phyloP scores from a whole-genome alignment of 1,284 basidiomycete genomes.

The Cutaneotrichosporon cutaneum region DNA sequence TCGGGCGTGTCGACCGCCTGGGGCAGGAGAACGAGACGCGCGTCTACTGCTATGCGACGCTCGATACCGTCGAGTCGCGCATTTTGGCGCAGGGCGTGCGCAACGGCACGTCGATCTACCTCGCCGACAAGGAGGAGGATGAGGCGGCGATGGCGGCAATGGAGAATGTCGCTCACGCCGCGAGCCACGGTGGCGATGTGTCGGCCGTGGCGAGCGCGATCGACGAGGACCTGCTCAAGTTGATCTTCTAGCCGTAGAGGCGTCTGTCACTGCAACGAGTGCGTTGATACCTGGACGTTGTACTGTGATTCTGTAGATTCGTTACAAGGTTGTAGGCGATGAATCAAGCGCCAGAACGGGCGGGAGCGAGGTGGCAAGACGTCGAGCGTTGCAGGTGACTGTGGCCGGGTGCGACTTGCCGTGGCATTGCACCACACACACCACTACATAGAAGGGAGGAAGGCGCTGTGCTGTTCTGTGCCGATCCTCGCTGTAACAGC shows the following conservation, averaged over 20 bases:
- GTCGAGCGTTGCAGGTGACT: too few relatives aligned
- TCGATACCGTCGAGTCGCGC: conserved; percentile 49
- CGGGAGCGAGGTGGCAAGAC: too few relatives aligned
- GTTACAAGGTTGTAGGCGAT: too few relatives aligned
- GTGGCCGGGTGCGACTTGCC: too few relatives aligned
- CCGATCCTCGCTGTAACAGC: too few relatives aligned
- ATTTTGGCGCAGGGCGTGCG: conserved; percentile 47
- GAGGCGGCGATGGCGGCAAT: conserved; percentile 32
- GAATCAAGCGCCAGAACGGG: too few relatives aligned
- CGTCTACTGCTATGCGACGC: conserved; percentile 51
- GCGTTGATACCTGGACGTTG: background rate
- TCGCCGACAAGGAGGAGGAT: conserved; percentile 36
- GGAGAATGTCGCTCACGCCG: conserved; percentile 45
- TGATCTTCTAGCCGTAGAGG: conserved; percentile 28
- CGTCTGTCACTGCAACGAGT: background rate
- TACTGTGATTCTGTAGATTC: too few relatives aligned
- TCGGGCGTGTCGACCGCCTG: conserved; percentile 29
- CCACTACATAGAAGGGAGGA: too few relatives aligned
- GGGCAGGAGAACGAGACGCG: conserved; percentile 47
- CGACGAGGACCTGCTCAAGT: conserved; percentile 36
- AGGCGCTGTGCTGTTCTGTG: too few relatives aligned
- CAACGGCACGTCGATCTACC: conserved; percentile 50
- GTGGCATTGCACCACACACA: too few relatives aligned
- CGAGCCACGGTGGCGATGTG: conserved; percentile 46
- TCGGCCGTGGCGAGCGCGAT: conserved; percentile 23